Base-by-base conservation (phyloP, 1,139 yeast species). In the Magnusiomyces tetraspermus region DNA sequence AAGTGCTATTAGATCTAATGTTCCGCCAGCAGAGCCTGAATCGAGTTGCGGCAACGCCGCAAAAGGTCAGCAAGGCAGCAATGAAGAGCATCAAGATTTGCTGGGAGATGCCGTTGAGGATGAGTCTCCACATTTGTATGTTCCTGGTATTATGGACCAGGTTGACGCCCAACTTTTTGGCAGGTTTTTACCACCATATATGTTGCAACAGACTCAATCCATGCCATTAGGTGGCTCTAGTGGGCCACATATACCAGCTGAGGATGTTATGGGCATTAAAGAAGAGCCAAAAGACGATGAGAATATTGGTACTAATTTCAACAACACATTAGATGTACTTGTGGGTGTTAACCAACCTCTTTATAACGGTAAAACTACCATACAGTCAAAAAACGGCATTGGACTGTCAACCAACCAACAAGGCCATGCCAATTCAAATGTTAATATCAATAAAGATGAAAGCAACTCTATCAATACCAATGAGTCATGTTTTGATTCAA, bases 131-230 rank as follows among this genome's bases (percentile, higher is more conserved):
- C 56, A 53, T 22, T 51, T 50, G 21, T 85, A 85, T 61, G 75
- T 84, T 55, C 88, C 92, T 1, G 94, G 95, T 4, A 83, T 85
- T 21, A 83, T 87, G 74, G 96, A 87, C 66, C 84, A 83, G 60
- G 70, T 87, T 48, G 96, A 88, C 65, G 79, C 87, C 56, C 92
- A 86, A 63, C 76, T 88, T 15, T 87, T 88, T 71, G 96, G 96
- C 0, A 73, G 85, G 51, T 82, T 84, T 60, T 67, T 87, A 52
- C 96, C 96, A 2, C 94, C 95, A 1, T 86, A 85, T 62, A 85
- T 85, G 94, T 67, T 79, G 60, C 57, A 55, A 30, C 48, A 49
- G 28, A 30, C 45, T 24, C 43, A 37, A 21, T 37, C 22, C 23
- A 22, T 38, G 28, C 45, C 28, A 23, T 10, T 46, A 24, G 42